Base-by-base conservation (phyloP, 805 yeast species). In the Saturnispora serradocipensis region DNA sequence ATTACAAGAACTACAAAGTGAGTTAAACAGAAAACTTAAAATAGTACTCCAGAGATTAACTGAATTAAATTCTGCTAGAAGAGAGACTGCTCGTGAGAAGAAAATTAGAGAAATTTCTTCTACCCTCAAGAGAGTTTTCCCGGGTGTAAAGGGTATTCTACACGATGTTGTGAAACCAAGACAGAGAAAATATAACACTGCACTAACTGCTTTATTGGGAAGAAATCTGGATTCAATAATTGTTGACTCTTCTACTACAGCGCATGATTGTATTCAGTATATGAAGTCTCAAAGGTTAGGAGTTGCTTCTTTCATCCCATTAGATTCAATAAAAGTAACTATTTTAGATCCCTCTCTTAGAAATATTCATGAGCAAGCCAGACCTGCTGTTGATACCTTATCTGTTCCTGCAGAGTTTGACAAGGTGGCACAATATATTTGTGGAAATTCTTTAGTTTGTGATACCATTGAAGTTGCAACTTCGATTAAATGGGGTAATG, bases 221-320 rank as follows among this genome's bases (percentile, higher is more conserved):
- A 76, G 78, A 53, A 76, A 86, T 59, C 77, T 83, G 59, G 96
- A 93, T 65, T 78, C 97, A 0, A 77, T 93, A 16, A 76, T 93
- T 18, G 99, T 93, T 5, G 95, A 88, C 58, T 76, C 79, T 4
- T 80, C 82, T 3, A 80, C 77, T 49, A 78, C 81, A 49, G 95
- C 88, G 5, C 85, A 82, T 57, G 78, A 75, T 52, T 86, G 95
- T 64, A 85, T 93, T 55, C 78, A 80, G 8, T 84, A 84, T 52
- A 70, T 91, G 63, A 87, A 88, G 59, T 90, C 86, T 57, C 91
- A 91, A 62, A 76, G 96, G 57, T 72, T 84, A 11, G 98, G 98
- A 45, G 75, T 77, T 7, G 89, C 93, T 1, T 81, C 95, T 1
- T 90, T 93, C 60, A 84, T 93, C 53, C 98, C 99, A 0, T 69